Evolutionary conservation across 2,329 filamentous ascomycete genomes (phyloP), one percentile per base, ranked within the genome.

Genomic region (Fusarium brachygibbosum): DNA sequence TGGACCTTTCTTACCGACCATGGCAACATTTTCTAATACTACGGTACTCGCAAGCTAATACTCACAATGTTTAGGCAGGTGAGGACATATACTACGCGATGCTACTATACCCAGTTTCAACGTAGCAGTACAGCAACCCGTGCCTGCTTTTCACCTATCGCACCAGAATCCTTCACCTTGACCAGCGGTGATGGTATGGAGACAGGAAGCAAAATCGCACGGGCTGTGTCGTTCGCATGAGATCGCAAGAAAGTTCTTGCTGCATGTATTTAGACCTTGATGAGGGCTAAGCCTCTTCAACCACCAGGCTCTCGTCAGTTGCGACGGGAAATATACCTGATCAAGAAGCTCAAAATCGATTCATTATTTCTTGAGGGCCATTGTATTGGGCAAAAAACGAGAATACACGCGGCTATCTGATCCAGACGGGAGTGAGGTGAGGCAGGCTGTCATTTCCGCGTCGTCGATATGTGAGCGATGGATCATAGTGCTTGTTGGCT

Each of bases 191-290:
- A 21, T 32, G 38, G 28, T 44, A 49, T 34, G 37, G 42, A 41
- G 37, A 45, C 40, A 25, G 14, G 41, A 38, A 58, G 62, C 56
- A 32, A 64, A 52, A 54, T 48, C 57, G 57, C 51, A 49, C 52
- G 54, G 55, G 38, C 29, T 51, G 54, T 58, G 40, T 35, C 25
- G 42, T 53, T 44, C 21, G 42, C 42, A 42, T 58, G 54, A 63
- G 37, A 56, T 54, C 34, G 52, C 54, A 58, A 72, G 69, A 69
- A 46, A 67, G 67, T 63, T 70, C 60, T 72, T 61, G 69, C 38
- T 57, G 49, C 38, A 29, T 56, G 38, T 23, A 32, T 46, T 59
- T 42, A 32, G 45, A 52, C 45, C 46, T 46, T 40, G 31, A 62
- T 46, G n/a, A 55, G 31, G 53, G 17, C 35, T 28, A 41, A 23